These are phyloP conservation scores for Escallonia herrerae DNA, from an alignment of 129 eudicot species.

Conservation along the genomic window DNA sequence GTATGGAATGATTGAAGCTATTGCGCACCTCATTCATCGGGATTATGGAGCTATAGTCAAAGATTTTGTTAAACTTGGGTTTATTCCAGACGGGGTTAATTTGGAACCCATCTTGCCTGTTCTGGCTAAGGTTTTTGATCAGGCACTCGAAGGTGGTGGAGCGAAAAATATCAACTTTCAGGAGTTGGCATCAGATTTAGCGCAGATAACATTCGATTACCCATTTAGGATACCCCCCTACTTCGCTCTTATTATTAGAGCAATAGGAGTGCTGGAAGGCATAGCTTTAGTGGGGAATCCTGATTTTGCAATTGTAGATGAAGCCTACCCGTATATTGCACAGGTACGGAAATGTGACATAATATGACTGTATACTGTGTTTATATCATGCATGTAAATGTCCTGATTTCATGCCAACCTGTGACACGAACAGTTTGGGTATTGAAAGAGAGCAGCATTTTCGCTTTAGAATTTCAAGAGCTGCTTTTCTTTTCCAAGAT, in stretches of 20 bases:
- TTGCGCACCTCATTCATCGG: constrained; percentile 96
- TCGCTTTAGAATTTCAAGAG: too few species aligned
- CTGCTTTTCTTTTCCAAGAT: too few species aligned
- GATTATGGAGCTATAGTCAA: constrained; percentile 95
- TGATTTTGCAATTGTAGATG: constrained; percentile 97
- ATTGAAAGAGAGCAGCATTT: too few species aligned
- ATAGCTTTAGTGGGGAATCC: constrained; percentile 98
- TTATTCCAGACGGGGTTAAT: constrained; percentile 90
- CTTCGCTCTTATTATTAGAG: constrained; percentile 95
- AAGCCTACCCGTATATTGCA: constrained; percentile 98
- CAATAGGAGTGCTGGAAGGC: constrained; percentile 98
- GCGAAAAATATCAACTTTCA: constrained; percentile 96
- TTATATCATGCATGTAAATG: too few species aligned
- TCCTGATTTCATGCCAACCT: too few species aligned
- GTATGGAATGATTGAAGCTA: constrained; percentile 99
- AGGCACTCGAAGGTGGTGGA: constrained; percentile 99
- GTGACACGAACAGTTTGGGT: too few species aligned
- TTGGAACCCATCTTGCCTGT: constrained; percentile 96
- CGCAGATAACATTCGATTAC: constrained; percentile 96
- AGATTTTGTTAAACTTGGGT: constrained; percentile 94
- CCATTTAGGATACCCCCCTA: constrained; percentile 98
- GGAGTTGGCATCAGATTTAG: constrained; percentile 94
- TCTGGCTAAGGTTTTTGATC: constrained; percentile 96
- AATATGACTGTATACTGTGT: too few species aligned
- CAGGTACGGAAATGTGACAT: constrained; percentile 81